phyloP scores from a whole-genome alignment of 1,139 yeast species.

The Saccharomycopsis hybrid region DNA sequence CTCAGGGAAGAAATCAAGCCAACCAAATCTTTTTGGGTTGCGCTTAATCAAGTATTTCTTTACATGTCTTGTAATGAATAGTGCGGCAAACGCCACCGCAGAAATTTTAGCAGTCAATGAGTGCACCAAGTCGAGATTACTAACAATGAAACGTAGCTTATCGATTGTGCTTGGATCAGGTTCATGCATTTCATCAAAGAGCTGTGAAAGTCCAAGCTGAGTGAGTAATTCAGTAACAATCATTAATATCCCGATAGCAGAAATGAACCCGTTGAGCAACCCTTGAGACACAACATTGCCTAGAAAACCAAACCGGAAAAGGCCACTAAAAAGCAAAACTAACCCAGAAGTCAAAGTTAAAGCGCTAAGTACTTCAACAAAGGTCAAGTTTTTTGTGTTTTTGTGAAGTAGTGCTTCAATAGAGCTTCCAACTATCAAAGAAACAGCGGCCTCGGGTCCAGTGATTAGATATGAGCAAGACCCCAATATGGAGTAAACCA shows the following conservation, averaged over 20 bases:
- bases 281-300: slow-evolving; percentile 88
- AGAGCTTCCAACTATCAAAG: slow-evolving; percentile 85
- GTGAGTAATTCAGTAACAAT: slow-evolving; percentile 70
- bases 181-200: slow-evolving; percentile 23
- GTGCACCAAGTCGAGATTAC: slow-evolving; percentile 30
- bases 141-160: slow-evolving; percentile 38
- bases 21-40: slow-evolving; percentile 22
- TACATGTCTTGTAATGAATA: slow-evolving; percentile 32
- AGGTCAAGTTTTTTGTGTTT: slow-evolving; percentile 33
- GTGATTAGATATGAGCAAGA: slow-evolving; percentile 94
- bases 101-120: slow-evolving; percentile 40
- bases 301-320: slow-evolving; percentile 79
- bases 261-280: slow-evolving; percentile 77
- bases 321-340: slow-evolving; percentile 65
- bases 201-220: slow-evolving; percentile 54
- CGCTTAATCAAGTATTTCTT: slow-evolving; percentile 30
- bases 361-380: slow-evolving; percentile 63
- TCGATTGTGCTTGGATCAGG: slow-evolving; percentile 52
- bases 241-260: slow-evolving; percentile 90
- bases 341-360: slow-evolving; percentile 76
- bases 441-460: slow-evolving; percentile 94
- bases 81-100: slow-evolving; percentile 32
- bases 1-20: slow-evolving; percentile 56
- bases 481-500: slow-evolving; percentile 76
- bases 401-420: slow-evolving; percentile 47